These are phyloP conservation scores for Paramecium pentaurelia DNA, from an alignment of 73 alveolate genomes.

Conservation along the genomic window DNA sequence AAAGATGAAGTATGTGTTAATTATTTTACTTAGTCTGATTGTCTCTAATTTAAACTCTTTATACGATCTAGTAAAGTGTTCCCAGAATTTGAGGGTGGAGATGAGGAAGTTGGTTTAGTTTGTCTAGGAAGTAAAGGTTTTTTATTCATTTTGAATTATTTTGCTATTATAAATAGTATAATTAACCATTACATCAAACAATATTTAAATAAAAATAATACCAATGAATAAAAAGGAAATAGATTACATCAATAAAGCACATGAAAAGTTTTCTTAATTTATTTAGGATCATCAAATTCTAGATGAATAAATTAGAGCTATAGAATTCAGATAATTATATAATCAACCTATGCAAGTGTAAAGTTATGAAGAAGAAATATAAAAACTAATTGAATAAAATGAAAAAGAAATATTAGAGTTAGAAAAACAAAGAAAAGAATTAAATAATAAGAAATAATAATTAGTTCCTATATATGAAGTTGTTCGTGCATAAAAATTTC, in stretches of 20 bases:
- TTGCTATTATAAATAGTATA: background rate
- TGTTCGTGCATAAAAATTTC: background rate
- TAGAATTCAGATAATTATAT: background rate
- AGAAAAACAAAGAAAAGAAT: background rate
- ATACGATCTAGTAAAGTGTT: background rate
- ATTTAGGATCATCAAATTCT: background rate
- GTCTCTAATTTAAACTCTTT: background rate
- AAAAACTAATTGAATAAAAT: background rate
- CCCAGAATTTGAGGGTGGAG: background rate
- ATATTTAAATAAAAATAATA: background rate
- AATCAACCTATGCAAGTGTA: background rate
- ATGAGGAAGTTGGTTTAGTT: background rate
- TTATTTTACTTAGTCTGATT: background rate
- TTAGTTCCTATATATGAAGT: background rate
- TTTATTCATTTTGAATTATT: constrained; percentile 16
- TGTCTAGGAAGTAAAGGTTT: background rate
- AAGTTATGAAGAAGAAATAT: background rate
- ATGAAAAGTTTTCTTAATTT: background rate
- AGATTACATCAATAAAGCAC: background rate
- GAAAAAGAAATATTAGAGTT: background rate
- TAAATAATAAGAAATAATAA: background rate
- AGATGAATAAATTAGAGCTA: background rate
- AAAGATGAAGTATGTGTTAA: constrained; percentile 33
- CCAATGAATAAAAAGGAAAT: background rate
- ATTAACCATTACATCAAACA: background rate